phyloP scores from a whole-genome alignment of 306 rosid genomes.

The Prunus fruticosa region DNA sequence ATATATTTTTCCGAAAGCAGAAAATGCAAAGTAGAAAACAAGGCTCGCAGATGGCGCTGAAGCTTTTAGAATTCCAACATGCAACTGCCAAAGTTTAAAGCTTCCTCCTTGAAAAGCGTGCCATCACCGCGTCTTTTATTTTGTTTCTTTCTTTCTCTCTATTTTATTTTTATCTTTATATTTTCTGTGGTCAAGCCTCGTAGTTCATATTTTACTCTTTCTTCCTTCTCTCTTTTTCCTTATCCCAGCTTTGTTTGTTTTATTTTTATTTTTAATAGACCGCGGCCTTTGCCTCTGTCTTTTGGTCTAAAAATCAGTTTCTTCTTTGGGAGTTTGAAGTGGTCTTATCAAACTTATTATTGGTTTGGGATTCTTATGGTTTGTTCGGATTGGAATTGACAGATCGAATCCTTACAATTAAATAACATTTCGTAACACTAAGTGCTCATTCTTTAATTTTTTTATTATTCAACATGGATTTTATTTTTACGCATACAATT shows the following conservation, averaged over 20 bases:
- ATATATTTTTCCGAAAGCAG: too few relatives aligned
- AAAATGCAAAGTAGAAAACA: background rate
- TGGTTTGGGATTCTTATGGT: background rate
- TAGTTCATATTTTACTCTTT: too few relatives aligned
- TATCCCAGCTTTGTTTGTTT: background rate
- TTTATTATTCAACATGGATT: too few relatives aligned
- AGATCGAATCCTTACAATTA: background rate
- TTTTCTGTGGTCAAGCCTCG: too few relatives aligned
- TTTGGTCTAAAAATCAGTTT: background rate
- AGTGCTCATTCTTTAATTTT: too few relatives aligned
- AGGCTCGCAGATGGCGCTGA: conserved; percentile 9
- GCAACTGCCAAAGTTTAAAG: background rate
- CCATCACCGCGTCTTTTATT: background rate
- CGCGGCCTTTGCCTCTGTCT: background rate
- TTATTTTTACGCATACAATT: too few relatives aligned
- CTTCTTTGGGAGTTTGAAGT: background rate
- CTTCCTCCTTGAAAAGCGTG: background rate
- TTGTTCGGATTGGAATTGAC: background rate
- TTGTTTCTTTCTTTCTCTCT: background rate
- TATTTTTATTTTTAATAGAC: background rate
- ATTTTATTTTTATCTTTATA: background rate
- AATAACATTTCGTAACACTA: too few relatives aligned
- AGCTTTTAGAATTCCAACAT: conserved; percentile 17
- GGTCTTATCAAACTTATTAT: background rate
- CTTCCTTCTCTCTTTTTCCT: background rate